Base-by-base conservation (phyloP, 352 stramenopile species). In the Phytopythium litorale region DNA sequence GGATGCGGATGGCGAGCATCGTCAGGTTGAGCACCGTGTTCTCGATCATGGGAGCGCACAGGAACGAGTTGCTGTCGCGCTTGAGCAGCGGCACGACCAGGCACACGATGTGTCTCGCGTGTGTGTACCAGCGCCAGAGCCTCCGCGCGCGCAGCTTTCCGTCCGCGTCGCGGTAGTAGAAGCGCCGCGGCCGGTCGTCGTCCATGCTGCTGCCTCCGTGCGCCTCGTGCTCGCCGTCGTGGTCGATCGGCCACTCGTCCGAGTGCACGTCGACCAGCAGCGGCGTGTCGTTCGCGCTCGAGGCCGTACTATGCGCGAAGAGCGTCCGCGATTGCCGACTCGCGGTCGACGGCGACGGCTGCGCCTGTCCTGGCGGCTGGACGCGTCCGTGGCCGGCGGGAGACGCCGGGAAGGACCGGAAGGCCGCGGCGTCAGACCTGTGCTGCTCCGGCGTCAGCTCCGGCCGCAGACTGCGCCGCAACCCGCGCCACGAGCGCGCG, bases 11-110 rank as follows among this genome's bases (percentile, higher is more conserved):
- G 37, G 85, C 78, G 48, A 89, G 74, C n/a, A 78, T 62, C 11
- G 68, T 61, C 50, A 91, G 55, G 60, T 91, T 94, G 45, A 89
- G 72, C 66, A 73, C 64, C 63, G 82, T 89, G 61, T 90, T 90
- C 62, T 78, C 82, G 58, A 94, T 75, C 81, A 94, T 89, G 19
- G 72, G 60, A 1, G 79, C 74, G 58, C 82, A 82, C 54, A 92
- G 65, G 40, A 88, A 94, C 61, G 81, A 91, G 62, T 94, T 94
- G 76, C 78, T 82, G 66, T 92, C 82, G 56, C 69, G 65, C 55
- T 88, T 86, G 57, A 90, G 79, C 52, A 79, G 70, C 63, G 66
- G 81, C 30, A 91, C 58, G 4, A 94, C 43, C 46, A 72, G 70
- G 58, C 69, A 75, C 37, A 83, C 32, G 33, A 86, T 49, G 16